phyloP scores from a whole-genome alignment of 768 basidiomycete species.

The Fistulinella prunicolor region DNA sequence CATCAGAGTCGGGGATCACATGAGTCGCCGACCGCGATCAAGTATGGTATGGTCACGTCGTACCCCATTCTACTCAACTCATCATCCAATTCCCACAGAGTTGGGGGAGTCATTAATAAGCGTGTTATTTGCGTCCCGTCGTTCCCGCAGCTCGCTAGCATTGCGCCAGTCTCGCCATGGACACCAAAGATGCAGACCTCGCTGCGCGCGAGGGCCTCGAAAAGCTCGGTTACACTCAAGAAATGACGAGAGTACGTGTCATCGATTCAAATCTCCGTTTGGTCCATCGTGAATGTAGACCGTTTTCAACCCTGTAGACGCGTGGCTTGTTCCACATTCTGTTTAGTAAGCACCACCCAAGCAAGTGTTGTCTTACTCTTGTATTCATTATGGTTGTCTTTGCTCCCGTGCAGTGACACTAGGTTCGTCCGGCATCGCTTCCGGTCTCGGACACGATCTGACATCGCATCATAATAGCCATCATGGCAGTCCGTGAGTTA shows the following conservation, averaged over 20 bases:
- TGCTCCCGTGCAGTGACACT: slow-evolving; percentile 41
- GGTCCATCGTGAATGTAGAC: no score
- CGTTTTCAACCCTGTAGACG: not conserved
- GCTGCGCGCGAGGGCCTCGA: slow-evolving; percentile 38
- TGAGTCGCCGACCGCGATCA: no score
- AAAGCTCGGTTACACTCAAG: slow-evolving; percentile 54
- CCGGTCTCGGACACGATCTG: not conserved
- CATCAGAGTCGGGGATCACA: no score
- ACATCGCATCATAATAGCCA: slow-evolving; percentile 40
- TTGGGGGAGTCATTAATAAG: no score
- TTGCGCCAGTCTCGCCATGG: no score
- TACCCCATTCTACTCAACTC: no score
- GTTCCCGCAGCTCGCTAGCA: no score
- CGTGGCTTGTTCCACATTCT: slow-evolving; percentile 51
- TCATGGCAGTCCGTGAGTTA: slow-evolving; percentile 63
- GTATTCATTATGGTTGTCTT: not conserved
- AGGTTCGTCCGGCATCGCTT: slow-evolving; percentile 30
- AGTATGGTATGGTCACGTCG: no score
- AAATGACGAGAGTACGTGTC: slow-evolving; percentile 46
- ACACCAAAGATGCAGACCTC: slow-evolving; percentile 27
- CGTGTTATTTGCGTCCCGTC: no score
- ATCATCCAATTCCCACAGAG: no score
- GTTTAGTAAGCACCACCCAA: slow-evolving; percentile 45
- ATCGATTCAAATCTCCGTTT: no score
- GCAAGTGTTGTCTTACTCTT: not conserved